These are phyloP conservation scores for Diplogelasinospora grovesii DNA, from an alignment of 495 filamentous ascomycete genomes.

Conservation along the genomic window DNA sequence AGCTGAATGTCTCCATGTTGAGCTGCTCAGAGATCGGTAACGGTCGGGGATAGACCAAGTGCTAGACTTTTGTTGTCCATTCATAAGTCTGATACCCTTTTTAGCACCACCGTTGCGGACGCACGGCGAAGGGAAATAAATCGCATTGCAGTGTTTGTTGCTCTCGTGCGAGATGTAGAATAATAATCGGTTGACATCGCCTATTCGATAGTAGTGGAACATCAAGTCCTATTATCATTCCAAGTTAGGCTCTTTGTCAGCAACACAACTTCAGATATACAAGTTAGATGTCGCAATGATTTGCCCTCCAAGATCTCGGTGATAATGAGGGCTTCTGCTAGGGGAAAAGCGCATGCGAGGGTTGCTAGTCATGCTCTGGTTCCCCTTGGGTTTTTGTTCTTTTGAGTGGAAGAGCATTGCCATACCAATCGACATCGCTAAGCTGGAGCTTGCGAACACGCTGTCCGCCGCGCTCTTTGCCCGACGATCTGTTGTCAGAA, in stretches of 20 bases:
- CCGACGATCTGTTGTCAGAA: slow-evolving; percentile 61
- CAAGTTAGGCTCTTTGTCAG: slow-evolving; percentile 6
- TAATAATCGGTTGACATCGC: background rate
- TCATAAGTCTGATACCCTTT: no score
- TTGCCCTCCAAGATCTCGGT: background rate
- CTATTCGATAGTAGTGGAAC: no score
- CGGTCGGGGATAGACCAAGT: no score
- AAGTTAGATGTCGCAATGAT: background rate
- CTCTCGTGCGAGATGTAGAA: background rate
- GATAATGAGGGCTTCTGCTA: background rate
- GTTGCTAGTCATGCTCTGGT: background rate
- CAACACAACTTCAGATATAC: slow-evolving; percentile 1
- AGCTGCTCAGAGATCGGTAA: no score
- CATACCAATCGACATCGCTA: slow-evolving; percentile 96
- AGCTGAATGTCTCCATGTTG: no score
- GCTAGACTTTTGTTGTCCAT: no score
- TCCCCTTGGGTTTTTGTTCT: slow-evolving; percentile 1
- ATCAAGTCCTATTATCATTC: slow-evolving; percentile 15
- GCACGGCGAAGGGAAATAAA: no score
- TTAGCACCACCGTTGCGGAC: no score
- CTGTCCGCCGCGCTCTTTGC: slow-evolving; percentile 67
- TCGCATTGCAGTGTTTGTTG: background rate
- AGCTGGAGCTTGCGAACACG: slow-evolving; percentile 87
- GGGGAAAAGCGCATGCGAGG: slow-evolving; percentile 5
- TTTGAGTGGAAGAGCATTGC: slow-evolving; percentile 19